Evolutionary conservation across 495 filamentous ascomycete genomes (phyloP).

Genomic region (Tuber brumale): DNA sequence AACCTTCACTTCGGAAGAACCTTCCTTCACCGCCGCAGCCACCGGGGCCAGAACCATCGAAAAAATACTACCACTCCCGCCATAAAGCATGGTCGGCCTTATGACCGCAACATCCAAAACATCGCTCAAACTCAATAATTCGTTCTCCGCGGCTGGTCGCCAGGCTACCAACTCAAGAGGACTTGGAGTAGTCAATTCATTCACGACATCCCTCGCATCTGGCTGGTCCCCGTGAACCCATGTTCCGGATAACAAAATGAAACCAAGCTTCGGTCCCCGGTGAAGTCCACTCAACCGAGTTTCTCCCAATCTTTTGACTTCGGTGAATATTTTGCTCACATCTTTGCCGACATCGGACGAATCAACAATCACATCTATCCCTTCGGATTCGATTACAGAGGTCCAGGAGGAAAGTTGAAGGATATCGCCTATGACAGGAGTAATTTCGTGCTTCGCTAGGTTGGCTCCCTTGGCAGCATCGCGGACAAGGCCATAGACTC

Average conservation of each 20-base stretch:
- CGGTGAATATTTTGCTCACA: background rate
- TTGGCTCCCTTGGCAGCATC: background rate
- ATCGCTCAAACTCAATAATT: background rate
- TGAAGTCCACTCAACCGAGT: background rate
- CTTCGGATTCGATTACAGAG: background rate
- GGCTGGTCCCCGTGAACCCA: conserved; percentile 11
- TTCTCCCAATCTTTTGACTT: conserved; percentile 1
- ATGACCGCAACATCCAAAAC: conserved; percentile 11
- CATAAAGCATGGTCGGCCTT: background rate
- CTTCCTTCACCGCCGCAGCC: background rate
- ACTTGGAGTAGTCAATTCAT: conserved; percentile 6
- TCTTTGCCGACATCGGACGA: background rate
- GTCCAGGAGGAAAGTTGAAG: conserved; percentile 8
- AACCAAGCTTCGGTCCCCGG: conserved; percentile 11
- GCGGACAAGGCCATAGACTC: conserved; percentile 11
- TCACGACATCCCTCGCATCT: background rate
- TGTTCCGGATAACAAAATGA: conserved; percentile 2
- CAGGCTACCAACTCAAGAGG: background rate
- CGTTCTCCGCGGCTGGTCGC: conserved; percentile 8
- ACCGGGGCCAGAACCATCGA: background rate
- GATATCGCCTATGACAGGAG: conserved; percentile 49
- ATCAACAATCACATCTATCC: background rate
- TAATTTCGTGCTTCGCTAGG: conserved; percentile 48
- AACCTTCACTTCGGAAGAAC: conserved; percentile 1
- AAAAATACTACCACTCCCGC: conserved; percentile 9